Percentiles rank a stretch among this genome's conserved stretches.
These are phyloP conservation scores for Aspergillus ibericus DNA, from an alignment of 2,329 filamentous ascomycete species.

Conservation along the genomic window DNA sequence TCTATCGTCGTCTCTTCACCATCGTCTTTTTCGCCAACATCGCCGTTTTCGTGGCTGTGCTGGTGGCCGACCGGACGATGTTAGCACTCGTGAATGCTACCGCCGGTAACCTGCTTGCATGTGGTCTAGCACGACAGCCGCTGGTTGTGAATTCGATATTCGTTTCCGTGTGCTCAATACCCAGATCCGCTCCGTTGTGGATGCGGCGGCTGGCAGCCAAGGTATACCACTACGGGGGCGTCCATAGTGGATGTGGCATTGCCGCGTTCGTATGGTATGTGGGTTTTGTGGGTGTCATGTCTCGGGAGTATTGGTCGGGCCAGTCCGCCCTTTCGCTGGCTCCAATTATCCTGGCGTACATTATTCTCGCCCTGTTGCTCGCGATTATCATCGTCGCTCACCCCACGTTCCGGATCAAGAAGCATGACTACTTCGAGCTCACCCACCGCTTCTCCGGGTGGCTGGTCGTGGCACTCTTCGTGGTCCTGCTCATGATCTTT, in stretches of 20 bases:
- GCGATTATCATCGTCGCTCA: conserved; percentile 63
- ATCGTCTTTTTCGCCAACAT: conserved; percentile 44
- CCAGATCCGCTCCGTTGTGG: conserved; percentile 47
- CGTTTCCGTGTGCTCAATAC: conserved; percentile 45
- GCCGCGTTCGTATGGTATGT: conserved; percentile 51
- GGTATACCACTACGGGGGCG: conserved; percentile 56
- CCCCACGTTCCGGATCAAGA: conserved; percentile 61
- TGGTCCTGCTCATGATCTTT: conserved; percentile 61
- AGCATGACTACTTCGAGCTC: conserved; percentile 70
- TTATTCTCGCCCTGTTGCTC: conserved; percentile 59
- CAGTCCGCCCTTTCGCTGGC: conserved; percentile 29
- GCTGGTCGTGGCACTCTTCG: conserved; percentile 65
- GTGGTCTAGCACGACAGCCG: conserved; percentile 53
- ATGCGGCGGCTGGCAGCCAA: conserved; percentile 50
- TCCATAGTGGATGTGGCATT: conserved; percentile 54
- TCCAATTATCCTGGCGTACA: conserved; percentile 57
- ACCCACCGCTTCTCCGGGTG: conserved; percentile 74
- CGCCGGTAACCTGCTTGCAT: conserved; percentile 48
- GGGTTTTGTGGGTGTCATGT: conserved; percentile 39
- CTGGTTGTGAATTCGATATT: conserved; percentile 56
- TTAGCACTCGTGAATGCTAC: conserved; percentile 44
- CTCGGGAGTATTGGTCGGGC: conserved; percentile 31
- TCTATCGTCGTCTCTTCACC: conserved; percentile 47
- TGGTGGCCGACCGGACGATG: conserved; percentile 37
- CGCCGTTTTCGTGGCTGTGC: conserved; percentile 36